Percentiles rank a stretch among this genome's conserved stretches.
These are phyloP conservation scores for Phytophthora fragariae DNA, from an alignment of 352 stramenopile genomes.

Conservation along the genomic window DNA sequence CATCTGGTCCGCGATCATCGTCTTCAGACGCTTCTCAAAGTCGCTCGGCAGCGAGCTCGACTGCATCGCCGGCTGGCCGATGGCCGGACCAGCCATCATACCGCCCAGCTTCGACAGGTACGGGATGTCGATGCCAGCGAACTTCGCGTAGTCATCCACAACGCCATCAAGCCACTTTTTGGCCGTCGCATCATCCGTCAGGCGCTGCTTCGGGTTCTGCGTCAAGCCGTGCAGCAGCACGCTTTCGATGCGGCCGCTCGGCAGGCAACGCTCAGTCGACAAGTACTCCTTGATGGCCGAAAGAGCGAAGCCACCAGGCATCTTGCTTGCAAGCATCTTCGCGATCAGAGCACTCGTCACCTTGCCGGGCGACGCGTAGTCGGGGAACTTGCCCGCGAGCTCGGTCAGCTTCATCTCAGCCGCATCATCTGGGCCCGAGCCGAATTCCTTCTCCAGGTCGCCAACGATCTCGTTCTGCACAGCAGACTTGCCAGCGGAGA, in stretches of 20 bases:
- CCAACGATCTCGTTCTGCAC: constrained; percentile 92
- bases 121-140: constrained; percentile 66
- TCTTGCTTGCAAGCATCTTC: constrained; percentile 82
- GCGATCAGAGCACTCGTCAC: constrained; percentile 77
- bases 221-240: constrained; percentile 79
- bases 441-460: constrained; percentile 89
- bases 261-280: constrained; percentile 75
- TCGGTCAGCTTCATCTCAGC: constrained; percentile 82
- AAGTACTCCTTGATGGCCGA: constrained; percentile 81
- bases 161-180: constrained; percentile 86
- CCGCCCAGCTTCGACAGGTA: constrained; percentile 54
- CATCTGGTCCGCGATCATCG: constrained; percentile 68
- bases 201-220: constrained; percentile 75
- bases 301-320: constrained; percentile 85
- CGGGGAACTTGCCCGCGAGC: constrained; percentile 70
- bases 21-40: constrained; percentile 64
- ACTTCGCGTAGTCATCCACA: constrained; percentile 78
- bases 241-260: constrained; percentile 74
- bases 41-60: constrained; percentile 46
- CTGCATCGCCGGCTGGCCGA: constrained; percentile 41
- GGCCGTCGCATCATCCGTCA: constrained; percentile 66
- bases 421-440: constrained; percentile 73
- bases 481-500: constrained; percentile 82
- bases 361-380: constrained; percentile 80
- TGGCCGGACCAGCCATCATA: constrained; percentile 37